Percentiles rank a stretch among this genome's conserved stretches.
Evolutionary conservation across 2,329 filamentous ascomycete genomes (phyloP).

Genomic region (Fusarium marasasianum): DNA sequence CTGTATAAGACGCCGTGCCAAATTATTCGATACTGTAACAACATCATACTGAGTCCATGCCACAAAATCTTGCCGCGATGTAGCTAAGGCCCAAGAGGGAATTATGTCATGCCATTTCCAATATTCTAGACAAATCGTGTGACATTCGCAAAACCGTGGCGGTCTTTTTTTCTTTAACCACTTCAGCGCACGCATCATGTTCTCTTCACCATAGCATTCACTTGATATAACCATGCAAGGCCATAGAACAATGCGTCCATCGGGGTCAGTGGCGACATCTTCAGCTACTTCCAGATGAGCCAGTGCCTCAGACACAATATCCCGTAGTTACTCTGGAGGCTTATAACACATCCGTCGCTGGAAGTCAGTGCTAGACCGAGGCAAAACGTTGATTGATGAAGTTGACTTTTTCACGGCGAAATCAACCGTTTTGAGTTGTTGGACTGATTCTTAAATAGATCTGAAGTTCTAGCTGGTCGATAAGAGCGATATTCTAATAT

Average conservation of each 20-base stretch:
- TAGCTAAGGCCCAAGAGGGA: no score
- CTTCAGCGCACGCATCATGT: neutral
- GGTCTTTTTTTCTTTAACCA: neutral
- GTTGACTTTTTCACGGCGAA: neutral
- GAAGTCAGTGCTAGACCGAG: neutral
- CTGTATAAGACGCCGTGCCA: rapidly evolving
- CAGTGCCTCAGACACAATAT: neutral
- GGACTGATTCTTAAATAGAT: neutral
- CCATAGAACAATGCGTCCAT: neutral
- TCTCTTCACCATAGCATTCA: neutral
- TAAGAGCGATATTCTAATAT: rapidly evolving
- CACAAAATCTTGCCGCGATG: neutral
- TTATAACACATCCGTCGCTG: neutral
- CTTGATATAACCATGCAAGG: neutral
- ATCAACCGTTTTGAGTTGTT: rapidly evolving
- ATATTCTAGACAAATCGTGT: neutral
- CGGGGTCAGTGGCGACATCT: neutral
- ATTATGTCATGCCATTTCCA: neutral
- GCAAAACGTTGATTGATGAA: neutral
- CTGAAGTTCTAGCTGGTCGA: neutral
- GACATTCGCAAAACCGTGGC: neutral
- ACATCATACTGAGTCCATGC: neutral
- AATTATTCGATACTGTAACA: neutral
- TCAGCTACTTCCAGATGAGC: neutral
- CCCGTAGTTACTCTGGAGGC: neutral